A percentile compares a stretch with the other conserved stretches of the same genome.
These are phyloP conservation scores for Geotrichum klebahnii DNA, from an alignment of 1,139 yeast species.

Conservation along the genomic window DNA sequence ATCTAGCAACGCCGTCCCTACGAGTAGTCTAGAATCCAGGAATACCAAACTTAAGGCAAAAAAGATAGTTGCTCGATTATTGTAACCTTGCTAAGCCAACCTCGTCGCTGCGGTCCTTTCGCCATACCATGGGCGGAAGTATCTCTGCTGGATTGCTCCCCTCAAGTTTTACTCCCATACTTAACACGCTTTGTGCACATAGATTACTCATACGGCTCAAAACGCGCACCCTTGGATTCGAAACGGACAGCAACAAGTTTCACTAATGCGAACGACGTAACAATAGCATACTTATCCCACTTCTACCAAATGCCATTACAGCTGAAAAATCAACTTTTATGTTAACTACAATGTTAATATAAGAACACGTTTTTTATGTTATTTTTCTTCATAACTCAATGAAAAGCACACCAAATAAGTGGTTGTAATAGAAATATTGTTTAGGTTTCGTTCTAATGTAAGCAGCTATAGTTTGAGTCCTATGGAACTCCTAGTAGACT, in stretches of 20 bases:
- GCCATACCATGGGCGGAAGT: constrained; percentile 37
- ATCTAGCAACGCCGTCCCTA: too few relatives aligned
- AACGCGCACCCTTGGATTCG: constrained; percentile 37
- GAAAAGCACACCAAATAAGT: too few relatives aligned
- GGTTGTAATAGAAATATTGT: too few relatives aligned
- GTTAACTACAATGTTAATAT: too few relatives aligned
- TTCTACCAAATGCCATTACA: constrained; percentile 36
- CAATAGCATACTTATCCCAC: constrained; percentile 26
- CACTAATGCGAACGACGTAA: constrained; percentile 23
- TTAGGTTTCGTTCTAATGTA: too few relatives aligned
- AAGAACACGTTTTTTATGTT: not conserved
- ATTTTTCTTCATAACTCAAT: not conserved
- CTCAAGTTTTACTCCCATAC: constrained; percentile 34
- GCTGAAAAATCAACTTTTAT: constrained; percentile 27
- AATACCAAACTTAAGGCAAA: constrained; percentile 20
- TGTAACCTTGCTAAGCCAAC: constrained; percentile 23
- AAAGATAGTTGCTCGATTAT: constrained; percentile 27
- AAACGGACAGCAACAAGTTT: constrained; percentile 36
- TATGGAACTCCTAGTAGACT: too few relatives aligned
- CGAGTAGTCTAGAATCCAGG: too few relatives aligned
- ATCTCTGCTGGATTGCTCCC: constrained; percentile 41
- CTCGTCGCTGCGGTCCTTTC: constrained; percentile 34
- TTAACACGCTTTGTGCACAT: constrained; percentile 32
- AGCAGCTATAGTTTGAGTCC: too few relatives aligned
- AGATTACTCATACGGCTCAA: constrained; percentile 36